Conservation (phyloP, 1,284 basidiomycete genomes). For the Thelephora terrestris region DNA sequence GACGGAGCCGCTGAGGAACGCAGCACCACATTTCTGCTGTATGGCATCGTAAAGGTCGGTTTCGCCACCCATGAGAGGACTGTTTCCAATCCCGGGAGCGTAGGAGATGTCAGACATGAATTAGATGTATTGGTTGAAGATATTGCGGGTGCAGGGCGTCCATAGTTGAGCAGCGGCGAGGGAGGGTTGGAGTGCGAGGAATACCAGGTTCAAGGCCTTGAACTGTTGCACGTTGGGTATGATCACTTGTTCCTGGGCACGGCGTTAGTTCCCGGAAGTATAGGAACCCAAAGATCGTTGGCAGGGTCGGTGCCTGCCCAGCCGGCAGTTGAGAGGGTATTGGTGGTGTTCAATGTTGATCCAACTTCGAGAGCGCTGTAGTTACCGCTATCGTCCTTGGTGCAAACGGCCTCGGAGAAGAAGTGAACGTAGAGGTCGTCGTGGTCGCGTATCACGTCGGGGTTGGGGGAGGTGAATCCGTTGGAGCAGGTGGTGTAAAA, state of each 20-base stretch:
- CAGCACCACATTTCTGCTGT: slow-evolving; percentile 42
- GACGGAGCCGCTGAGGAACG: slow-evolving; percentile 54
- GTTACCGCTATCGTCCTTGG: slow-evolving; percentile 55
- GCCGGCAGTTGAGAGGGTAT: slow-evolving; percentile 8
- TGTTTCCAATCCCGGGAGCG: slow-evolving; percentile 58
- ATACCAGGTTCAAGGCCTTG: slow-evolving; percentile 55
- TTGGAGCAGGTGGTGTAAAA: slow-evolving; percentile 62
- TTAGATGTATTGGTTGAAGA: slow-evolving; percentile 66
- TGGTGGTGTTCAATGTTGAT: slow-evolving; percentile 5
- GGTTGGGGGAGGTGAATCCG: slow-evolving; percentile 54
- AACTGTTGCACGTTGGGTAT: slow-evolving; percentile 64
- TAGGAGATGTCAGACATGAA: slow-evolving; percentile 68
- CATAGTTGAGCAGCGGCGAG: slow-evolving; percentile 51
- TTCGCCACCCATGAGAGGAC: slow-evolving; percentile 60
- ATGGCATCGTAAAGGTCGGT: slow-evolving; percentile 53
- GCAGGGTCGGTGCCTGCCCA: slow-evolving; percentile 14
- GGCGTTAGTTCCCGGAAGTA: slow-evolving; percentile 10
- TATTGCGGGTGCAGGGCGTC: slow-evolving; percentile 68
- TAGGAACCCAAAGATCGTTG: slow-evolving; percentile 4
- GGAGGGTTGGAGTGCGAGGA: slow-evolving; percentile 63
- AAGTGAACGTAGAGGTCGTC: slow-evolving; percentile 67
- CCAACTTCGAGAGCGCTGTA: slow-evolving; percentile 44
- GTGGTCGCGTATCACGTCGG: slow-evolving; percentile 52
- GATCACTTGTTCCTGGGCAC: slow-evolving; percentile 25
- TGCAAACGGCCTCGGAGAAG: slow-evolving; percentile 57